Conservation (phyloP, 495 filamentous ascomycete genomes). For the Parathielavia appendiculata region DNA sequence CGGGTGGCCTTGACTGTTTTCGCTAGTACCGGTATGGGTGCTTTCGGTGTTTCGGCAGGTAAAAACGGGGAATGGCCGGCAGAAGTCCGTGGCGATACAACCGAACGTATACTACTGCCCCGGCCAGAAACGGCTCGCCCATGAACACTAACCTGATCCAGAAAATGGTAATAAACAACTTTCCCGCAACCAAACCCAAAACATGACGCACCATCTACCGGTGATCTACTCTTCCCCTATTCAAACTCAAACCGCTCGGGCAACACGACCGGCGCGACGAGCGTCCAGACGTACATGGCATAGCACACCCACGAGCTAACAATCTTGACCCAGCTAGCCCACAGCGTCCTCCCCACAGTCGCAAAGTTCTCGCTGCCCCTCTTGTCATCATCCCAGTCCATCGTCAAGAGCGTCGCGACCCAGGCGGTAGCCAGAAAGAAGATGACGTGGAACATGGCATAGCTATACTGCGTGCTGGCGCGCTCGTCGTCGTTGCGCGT, state of each 20-base stretch:
- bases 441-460: slow-evolving; percentile 94
- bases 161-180: too few species aligned
- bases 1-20: too few species aligned
- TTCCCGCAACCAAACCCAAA: too few species aligned
- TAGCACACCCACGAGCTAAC: slow-evolving; percentile 97
- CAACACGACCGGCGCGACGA: slow-evolving; percentile 78
- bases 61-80: too few species aligned
- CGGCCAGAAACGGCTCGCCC: too few species aligned
- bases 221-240: slow-evolving; percentile 14
- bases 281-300: slow-evolving; percentile 85
- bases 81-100: too few species aligned
- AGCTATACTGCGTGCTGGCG: slow-evolving; percentile 87
- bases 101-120: too few species aligned
- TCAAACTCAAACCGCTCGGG: slow-evolving; percentile 74
- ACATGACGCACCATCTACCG: too few species aligned
- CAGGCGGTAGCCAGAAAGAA: slow-evolving; percentile 95
- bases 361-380: slow-evolving; percentile 62
- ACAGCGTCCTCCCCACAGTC: slow-evolving; percentile 89
- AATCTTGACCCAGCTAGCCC: slow-evolving; percentile 99
- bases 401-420: slow-evolving; percentile 89
- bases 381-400: slow-evolving; percentile 62
- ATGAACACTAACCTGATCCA: too few species aligned
- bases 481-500: slow-evolving; percentile 75
- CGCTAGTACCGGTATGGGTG: too few species aligned
- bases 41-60: too few species aligned